Percentiles rank a stretch among this genome's conserved stretches.
phyloP scores from a whole-genome alignment of 768 basidiomycete genomes.

The Boletales sp. region DNA sequence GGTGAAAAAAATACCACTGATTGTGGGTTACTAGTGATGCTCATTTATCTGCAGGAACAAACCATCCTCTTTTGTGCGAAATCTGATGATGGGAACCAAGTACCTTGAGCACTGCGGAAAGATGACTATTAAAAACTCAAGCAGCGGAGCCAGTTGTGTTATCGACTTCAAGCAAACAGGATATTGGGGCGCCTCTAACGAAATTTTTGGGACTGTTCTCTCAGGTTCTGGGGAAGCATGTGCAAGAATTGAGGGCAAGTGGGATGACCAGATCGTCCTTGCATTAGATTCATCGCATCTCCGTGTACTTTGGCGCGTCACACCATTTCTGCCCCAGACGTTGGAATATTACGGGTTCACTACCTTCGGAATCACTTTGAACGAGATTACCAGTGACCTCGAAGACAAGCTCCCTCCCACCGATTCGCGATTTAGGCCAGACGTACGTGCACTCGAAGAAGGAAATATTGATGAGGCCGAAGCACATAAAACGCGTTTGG shows the following conservation, averaged over 20 bases:
- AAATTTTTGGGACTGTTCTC: constrained; percentile 60
- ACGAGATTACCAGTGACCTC: constrained; percentile 72
- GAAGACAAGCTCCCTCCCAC: constrained; percentile 66
- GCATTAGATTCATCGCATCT: constrained; percentile 65
- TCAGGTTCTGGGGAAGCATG: constrained; percentile 50
- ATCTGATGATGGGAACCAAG: constrained; percentile 87
- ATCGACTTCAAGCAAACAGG: constrained; percentile 86
- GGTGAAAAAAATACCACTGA: constrained; percentile 41
- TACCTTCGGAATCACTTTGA: constrained; percentile 71
- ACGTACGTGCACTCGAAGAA: constrained; percentile 79
- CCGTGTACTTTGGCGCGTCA: constrained; percentile 73
- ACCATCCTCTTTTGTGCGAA: constrained; percentile 85
- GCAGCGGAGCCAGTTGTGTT: constrained; percentile 53
- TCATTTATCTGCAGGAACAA: constrained; percentile 54
- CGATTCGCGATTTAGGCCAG: constrained; percentile 78
- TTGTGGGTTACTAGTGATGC: not conserved
- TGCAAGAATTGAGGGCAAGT: constrained; percentile 79
- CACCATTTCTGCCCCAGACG: constrained; percentile 68
- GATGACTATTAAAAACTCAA: constrained; percentile 67
- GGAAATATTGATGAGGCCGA: constrained; percentile 73
- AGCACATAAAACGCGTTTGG: constrained; percentile 63
- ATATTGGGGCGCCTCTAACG: constrained; percentile 78
- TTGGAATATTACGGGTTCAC: constrained; percentile 83
- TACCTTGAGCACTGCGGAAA: constrained; percentile 85
- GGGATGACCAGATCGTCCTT: constrained; percentile 81